phyloP scores from a whole-genome alignment of 2,329 filamentous ascomycete species.

The Fusarium sulawesiense region DNA sequence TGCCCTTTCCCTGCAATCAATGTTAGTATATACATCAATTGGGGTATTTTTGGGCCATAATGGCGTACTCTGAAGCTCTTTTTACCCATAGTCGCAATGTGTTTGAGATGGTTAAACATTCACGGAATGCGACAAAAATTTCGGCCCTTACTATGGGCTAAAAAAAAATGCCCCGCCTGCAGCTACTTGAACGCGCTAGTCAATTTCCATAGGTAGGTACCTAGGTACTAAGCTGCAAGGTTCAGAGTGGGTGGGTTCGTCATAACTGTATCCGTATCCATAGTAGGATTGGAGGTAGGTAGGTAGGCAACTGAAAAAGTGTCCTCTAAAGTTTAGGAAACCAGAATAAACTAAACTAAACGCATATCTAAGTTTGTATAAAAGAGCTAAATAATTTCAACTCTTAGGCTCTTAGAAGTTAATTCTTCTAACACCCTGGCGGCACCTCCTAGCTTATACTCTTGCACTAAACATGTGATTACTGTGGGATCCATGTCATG shows the following conservation, averaged over 20 bases:
- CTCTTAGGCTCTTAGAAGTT: too few relatives aligned
- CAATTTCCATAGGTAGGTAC: too few relatives aligned
- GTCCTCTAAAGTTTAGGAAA: too few relatives aligned
- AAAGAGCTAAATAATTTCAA: too few relatives aligned
- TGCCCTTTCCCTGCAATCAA: constrained; percentile 50
- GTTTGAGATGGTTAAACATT: constrained; percentile 30
- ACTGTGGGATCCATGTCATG: too few relatives aligned
- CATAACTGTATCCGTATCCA: background rate
- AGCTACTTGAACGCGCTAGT: constrained; percentile 32
- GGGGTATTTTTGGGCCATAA: background rate
- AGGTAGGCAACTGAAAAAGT: too few relatives aligned
- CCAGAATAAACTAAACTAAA: too few relatives aligned
- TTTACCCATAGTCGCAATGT: constrained; percentile 52
- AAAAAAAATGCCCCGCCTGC: constrained; percentile 39
- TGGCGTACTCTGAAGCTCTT: constrained; percentile 52
- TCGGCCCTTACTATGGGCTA: constrained; percentile 12
- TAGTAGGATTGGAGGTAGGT: too few relatives aligned
- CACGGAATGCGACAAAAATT: constrained; percentile 45
- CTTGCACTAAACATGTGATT: too few relatives aligned
- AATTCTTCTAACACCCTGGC: too few relatives aligned
- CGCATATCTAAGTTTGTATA: too few relatives aligned
- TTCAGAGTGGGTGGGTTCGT: background rate
- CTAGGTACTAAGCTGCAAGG: constrained; percentile 5
- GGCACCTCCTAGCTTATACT: too few relatives aligned
- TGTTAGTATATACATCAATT: constrained; percentile 38